Conservation (phyloP, 2,329 filamentous ascomycete genomes). For the Neocucurbitaria cava region DNA sequence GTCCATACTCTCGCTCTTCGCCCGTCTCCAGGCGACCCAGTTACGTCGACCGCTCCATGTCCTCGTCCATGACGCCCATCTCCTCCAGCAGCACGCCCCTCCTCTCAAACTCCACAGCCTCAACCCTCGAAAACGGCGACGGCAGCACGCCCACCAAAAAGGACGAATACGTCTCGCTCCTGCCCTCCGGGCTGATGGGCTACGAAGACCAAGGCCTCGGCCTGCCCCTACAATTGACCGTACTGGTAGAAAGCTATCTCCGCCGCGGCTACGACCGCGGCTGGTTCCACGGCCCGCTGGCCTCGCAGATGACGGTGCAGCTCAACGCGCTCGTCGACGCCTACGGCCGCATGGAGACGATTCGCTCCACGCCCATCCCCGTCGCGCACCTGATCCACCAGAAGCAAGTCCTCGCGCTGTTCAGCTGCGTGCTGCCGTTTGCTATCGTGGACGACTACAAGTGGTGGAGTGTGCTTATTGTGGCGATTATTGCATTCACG, state of each 20-base stretch:
- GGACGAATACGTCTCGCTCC: slow-evolving; percentile 59
- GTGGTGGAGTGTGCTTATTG: slow-evolving; percentile 68
- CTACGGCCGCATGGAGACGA: slow-evolving; percentile 70
- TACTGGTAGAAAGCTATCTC: slow-evolving; percentile 67
- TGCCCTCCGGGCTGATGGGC: slow-evolving; percentile 59
- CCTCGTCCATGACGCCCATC: slow-evolving; percentile 11
- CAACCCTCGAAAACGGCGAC: slow-evolving; percentile 30
- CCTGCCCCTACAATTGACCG: slow-evolving; percentile 65
- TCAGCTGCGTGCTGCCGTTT: slow-evolving; percentile 67
- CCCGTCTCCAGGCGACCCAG: slow-evolving; percentile 34
- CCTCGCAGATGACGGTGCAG: slow-evolving; percentile 64
- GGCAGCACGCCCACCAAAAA: slow-evolving; percentile 43
- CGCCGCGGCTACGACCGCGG: slow-evolving; percentile 61
- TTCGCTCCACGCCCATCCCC: slow-evolving; percentile 68
- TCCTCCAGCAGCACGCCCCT: slow-evolving; percentile 28
- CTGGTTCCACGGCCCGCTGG: slow-evolving; percentile 67
- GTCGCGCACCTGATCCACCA: slow-evolving; percentile 71
- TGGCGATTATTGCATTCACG: slow-evolving; percentile 67
- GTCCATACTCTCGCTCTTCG: slow-evolving; percentile 20
- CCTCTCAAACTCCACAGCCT: slow-evolving; percentile 22
- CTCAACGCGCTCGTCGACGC: slow-evolving; percentile 64
- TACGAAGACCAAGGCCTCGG: slow-evolving; percentile 66
- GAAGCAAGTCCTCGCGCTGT: slow-evolving; percentile 68
- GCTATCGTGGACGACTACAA: slow-evolving; percentile 68
- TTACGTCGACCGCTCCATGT: slow-evolving; percentile 28